Evolutionary conservation across 2,329 filamentous ascomycete genomes (phyloP), one percentile per base, ranked within the genome.

Genomic region (Fusarium luffae): DNA sequence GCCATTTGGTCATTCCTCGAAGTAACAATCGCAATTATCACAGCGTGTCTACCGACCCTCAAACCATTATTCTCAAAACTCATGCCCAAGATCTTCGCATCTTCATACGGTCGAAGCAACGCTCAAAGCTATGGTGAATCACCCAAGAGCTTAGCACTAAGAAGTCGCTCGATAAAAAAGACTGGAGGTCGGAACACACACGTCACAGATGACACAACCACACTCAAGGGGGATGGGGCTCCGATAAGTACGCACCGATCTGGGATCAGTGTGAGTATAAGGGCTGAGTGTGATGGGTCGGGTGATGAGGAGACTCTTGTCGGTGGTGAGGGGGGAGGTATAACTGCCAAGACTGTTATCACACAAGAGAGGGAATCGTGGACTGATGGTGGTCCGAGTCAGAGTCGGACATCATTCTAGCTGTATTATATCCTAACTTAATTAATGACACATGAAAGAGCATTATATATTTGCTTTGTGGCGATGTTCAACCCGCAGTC

Each of bases 1-100:
- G 64, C 66, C 0, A 64, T 59, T 16, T 68, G 66, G 66, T 68
- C 66, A 2, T 68, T 64, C 12, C 59, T 68, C 7, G 66, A 68
- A 49, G 32, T 68, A 8, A 44, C 47, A 3, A 44, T 59, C 1
- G 64, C 66, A 0, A 57, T 68, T 11, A 68, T 55, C 12, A 34
- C 66, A 21, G 54, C 66, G 0, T 68, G 66, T 18, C 49, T 68
- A 12, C 64, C 66, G 1, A 68, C 66, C 0, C 49, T 68, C 7
- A 41, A 59, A 2, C 64, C 66, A 1, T 5, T 68, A 4, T 59
- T 68, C 16, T 68, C 66, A 4, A 64, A 37, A 25, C 13, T 68
- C 16, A 52, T 68, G 41, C 66, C 66, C 6, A 46, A 7, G 12
- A 25, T 59, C 4, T 68, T 68, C 19, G 28, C 28, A 0, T 52